Evolutionary conservation across 176 grass and related monocot species (phyloP).

Genomic region (Canna indica): DNA sequence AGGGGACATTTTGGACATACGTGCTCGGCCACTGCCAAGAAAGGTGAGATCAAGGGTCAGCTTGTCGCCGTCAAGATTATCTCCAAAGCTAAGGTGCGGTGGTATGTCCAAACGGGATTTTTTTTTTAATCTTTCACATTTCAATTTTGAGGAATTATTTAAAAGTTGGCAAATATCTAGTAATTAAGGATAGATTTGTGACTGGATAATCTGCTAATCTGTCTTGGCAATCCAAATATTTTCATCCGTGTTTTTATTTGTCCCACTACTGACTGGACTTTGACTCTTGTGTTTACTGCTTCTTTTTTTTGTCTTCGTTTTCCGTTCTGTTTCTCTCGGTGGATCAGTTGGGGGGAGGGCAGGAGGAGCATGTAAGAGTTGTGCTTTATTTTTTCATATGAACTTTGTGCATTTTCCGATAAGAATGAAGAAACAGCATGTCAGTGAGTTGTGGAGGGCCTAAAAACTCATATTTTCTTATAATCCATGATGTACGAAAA

Average conservation of each 20-base stretch:
- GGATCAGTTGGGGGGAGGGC: background rate
- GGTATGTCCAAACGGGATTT: conserved; percentile 2
- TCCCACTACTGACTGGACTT: background rate
- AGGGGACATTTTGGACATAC: conserved; percentile 94
- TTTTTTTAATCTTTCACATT: conserved; percentile 9
- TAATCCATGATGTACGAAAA: too few species aligned
- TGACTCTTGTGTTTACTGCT: background rate
- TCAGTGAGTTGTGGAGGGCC: background rate
- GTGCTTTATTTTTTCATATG: background rate
- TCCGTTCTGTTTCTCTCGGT: background rate
- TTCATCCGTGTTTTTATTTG: background rate
- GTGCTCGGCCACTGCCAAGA: conserved; percentile 74
- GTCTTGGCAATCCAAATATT: background rate
- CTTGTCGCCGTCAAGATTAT: conserved; percentile 91
- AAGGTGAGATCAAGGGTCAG: conserved; percentile 82
- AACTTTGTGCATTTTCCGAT: background rate
- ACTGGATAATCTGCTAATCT: background rate
- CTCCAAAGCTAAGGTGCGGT: conserved; percentile 89
- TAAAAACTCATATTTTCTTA: background rate
- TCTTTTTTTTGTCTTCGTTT: background rate
- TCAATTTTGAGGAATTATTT: background rate
- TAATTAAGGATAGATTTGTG: background rate
- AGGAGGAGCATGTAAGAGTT: background rate
- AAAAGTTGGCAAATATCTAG: background rate
- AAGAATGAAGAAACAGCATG: background rate